These are phyloP conservation scores for Coniochaeta ligniaria DNA, from an alignment of 2,329 filamentous ascomycete genomes.

Conservation along the genomic window DNA sequence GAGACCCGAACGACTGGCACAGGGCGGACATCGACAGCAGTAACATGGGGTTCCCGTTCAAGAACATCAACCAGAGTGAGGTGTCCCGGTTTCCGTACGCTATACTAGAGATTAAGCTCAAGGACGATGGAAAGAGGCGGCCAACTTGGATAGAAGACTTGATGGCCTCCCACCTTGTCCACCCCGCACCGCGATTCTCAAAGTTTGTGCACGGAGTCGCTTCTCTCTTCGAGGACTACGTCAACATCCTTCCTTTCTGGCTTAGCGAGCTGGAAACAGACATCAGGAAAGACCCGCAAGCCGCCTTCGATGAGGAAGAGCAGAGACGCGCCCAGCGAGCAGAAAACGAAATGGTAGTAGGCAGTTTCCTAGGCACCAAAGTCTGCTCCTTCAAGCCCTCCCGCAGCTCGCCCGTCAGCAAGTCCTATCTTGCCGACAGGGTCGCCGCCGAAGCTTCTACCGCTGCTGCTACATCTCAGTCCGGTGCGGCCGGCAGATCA, in stretches of 20 bases:
- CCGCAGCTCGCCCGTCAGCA: conserved; percentile 60
- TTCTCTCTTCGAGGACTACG: conserved; percentile 86
- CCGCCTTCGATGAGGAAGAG: conserved; percentile 87
- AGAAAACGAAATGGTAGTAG: conserved; percentile 83
- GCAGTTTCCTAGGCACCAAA: conserved; percentile 68
- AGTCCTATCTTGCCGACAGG: conserved; percentile 54
- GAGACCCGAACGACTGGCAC: conserved; percentile 86
- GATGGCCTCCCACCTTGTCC: conserved; percentile 87
- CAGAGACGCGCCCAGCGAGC: conserved; percentile 72
- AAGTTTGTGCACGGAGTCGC: conserved; percentile 96
- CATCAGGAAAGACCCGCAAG: conserved; percentile 86
- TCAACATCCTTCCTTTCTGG: conserved; percentile 97
- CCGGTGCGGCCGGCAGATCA: neutral
- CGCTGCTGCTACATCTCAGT: conserved; percentile 13
- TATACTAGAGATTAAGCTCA: conserved; percentile 86
- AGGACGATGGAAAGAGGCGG: conserved; percentile 53
- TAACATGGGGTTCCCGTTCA: conserved; percentile 81
- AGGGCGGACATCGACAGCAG: conserved; percentile 79
- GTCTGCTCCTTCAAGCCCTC: conserved; percentile 44
- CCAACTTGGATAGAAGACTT: conserved; percentile 86
- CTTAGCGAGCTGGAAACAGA: conserved; percentile 85
- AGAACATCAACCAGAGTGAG: conserved; percentile 81
- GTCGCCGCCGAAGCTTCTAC: conserved; percentile 35
- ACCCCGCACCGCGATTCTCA: conserved; percentile 83
- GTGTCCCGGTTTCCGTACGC: conserved; percentile 87